Percentiles rank a stretch among this genome's conserved stretches.
Evolutionary conservation across 2,329 filamentous ascomycete species (phyloP).

Genomic region (Pyrenophora seminiperda): DNA sequence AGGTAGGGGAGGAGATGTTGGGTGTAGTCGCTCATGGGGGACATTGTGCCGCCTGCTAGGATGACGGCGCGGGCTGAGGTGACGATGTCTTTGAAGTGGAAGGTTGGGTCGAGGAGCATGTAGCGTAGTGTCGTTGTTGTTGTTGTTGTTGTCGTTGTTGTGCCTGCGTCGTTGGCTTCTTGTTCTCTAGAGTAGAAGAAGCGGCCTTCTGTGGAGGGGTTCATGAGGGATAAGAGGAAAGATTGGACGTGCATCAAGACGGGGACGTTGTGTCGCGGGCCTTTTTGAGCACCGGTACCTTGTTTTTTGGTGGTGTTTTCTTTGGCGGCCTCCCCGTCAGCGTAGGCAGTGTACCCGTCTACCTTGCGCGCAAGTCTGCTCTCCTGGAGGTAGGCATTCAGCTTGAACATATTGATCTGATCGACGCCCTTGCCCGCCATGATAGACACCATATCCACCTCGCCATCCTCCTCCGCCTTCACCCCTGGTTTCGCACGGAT

Average conservation of each 20-base stretch:
- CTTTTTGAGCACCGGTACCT: conserved; percentile 10
- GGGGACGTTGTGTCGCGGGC: conserved; percentile 51
- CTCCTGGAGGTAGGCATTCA: conserved; percentile 85
- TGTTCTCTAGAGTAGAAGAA: conserved; percentile 61
- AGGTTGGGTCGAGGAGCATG: conserved; percentile 85
- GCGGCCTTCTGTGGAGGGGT: conserved; percentile 72
- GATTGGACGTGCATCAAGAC: conserved; percentile 67
- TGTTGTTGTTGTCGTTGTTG: too few relatives aligned
- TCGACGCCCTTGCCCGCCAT: conserved; percentile 86
- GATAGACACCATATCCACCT: conserved; percentile 72
- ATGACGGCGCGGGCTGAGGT: conserved; percentile 85
- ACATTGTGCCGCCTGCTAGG: conserved; percentile 95
- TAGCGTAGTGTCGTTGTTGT: conserved; percentile 85
- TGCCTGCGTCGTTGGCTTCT: conserved; percentile 56
- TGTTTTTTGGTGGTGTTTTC: conserved; percentile 13
- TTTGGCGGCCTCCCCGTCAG: conserved; percentile 57
- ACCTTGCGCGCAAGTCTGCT: conserved; percentile 95
- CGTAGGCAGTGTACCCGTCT: conserved; percentile 78
- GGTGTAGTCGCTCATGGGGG: conserved; percentile 89
- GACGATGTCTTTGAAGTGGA: conserved; percentile 88
- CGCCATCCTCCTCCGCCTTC: conserved; percentile 66
- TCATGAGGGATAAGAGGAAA: conserved; percentile 82
- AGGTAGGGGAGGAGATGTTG: conserved; percentile 84
- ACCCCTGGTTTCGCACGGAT: conserved; percentile 49
- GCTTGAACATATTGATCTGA: conserved; percentile 90